These are phyloP conservation scores for Hemileccinum rubropunctum DNA, from an alignment of 768 basidiomycete genomes.

Conservation along the genomic window DNA sequence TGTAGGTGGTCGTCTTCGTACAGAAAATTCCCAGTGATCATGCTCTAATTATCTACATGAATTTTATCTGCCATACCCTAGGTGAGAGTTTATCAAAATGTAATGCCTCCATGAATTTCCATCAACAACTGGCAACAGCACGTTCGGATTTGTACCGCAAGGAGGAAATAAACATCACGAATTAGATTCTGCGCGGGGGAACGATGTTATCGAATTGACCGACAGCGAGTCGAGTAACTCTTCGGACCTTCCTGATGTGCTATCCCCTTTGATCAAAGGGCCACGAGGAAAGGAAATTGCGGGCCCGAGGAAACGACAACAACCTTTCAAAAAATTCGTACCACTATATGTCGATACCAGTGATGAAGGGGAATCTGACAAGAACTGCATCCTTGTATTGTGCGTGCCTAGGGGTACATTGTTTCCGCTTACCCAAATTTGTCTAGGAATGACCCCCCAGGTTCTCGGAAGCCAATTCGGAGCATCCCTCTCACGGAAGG, in stretches of 20 bases:
- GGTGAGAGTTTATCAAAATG: constrained; percentile 8
- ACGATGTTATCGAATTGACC: constrained; percentile 30
- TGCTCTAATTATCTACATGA: constrained; percentile 1
- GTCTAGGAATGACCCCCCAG: constrained; percentile 46
- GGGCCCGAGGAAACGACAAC: constrained; percentile 7
- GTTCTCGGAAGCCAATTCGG: constrained; percentile 45
- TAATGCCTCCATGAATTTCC: not conserved
- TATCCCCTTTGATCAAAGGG: constrained; percentile 22
- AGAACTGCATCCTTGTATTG: constrained; percentile 40
- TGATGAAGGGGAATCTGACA: constrained; percentile 34
- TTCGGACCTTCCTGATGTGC: constrained; percentile 21
- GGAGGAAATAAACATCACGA: not conserved
- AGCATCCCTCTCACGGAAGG: constrained; percentile 7
- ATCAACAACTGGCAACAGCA: constrained; percentile 9
- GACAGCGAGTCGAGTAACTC: constrained; percentile 26
- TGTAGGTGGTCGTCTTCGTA: constrained; percentile 23
- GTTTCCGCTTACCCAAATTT: constrained; percentile 2
- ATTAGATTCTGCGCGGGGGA: not conserved
- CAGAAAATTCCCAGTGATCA: not conserved
- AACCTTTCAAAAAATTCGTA: constrained; percentile 3
- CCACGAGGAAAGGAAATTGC: constrained; percentile 2
- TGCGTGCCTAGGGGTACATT: constrained; percentile 21
- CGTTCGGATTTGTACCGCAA: not conserved
- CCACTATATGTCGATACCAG: constrained; percentile 28
- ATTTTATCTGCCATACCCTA: constrained; percentile 1